Evolutionary conservation across 352 stramenopile species (phyloP).

Genomic region (Plasmopara halstedii): DNA sequence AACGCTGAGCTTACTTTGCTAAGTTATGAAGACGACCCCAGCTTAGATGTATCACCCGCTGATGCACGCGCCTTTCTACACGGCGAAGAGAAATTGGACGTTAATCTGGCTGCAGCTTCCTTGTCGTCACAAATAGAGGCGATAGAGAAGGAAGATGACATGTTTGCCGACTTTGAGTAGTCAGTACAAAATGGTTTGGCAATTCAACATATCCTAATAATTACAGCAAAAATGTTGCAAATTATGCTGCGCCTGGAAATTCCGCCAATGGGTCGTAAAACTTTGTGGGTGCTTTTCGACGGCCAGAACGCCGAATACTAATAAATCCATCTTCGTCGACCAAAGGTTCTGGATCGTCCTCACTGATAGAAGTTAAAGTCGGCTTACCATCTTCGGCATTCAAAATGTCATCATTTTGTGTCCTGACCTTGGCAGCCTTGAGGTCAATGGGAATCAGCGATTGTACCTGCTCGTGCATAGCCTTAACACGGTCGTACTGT

Average conservation of each 20-base stretch:
- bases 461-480: slow-evolving; percentile 64
- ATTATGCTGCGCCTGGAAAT: slow-evolving; percentile 73
- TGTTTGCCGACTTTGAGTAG: slow-evolving; percentile 80
- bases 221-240: slow-evolving; percentile 9
- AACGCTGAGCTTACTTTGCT: slow-evolving; percentile 54
- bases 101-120: slow-evolving; percentile 35
- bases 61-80: slow-evolving; percentile 55
- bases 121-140: slow-evolving; percentile 55
- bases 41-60: slow-evolving; percentile 30
- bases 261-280: slow-evolving; percentile 67
- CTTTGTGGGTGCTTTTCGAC: slow-evolving; percentile 57
- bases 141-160: slow-evolving; percentile 65
- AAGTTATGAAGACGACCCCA: slow-evolving; percentile 50
- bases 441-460: slow-evolving; percentile 74
- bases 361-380: slow-evolving; percentile 21
- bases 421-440: slow-evolving; percentile 62
- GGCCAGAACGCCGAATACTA: slow-evolving; percentile 59
- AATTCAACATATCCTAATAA: no score
- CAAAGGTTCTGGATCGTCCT: slow-evolving; percentile 22
- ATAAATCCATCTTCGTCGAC: slow-evolving; percentile 74
- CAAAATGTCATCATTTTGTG: slow-evolving; percentile 25
- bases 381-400: slow-evolving; percentile 7
- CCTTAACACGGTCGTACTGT: slow-evolving; percentile 58
- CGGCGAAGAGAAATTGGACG: slow-evolving; percentile 46
- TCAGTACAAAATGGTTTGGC: not conserved